These are phyloP conservation scores for Azolla pinnata DNA, from an alignment of 75 land plant genomes.

Conservation along the genomic window DNA sequence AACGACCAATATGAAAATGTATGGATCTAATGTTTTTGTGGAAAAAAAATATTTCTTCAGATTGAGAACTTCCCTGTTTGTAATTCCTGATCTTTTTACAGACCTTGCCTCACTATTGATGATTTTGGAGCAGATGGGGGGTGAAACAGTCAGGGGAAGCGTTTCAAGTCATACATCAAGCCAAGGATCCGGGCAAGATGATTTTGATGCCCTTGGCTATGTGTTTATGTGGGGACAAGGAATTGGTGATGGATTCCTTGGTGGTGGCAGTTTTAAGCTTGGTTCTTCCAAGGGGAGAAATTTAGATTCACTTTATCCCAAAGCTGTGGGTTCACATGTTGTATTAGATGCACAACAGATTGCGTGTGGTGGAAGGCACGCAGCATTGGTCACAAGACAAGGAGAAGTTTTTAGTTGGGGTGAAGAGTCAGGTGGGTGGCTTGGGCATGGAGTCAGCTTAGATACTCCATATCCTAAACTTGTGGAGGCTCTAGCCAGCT, in stretches of 20 bases:
- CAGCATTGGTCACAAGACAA: slow-evolving; percentile 47
- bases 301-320: slow-evolving; percentile 44
- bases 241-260: slow-evolving; percentile 35
- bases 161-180: slow-evolving; percentile 63
- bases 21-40: no score
- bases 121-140: slow-evolving; percentile 4
- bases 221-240: slow-evolving; percentile 56
- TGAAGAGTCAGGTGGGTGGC: slow-evolving; percentile 54
- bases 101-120: no score
- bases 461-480: slow-evolving; percentile 42
- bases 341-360: slow-evolving; percentile 44
- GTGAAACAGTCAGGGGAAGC: slow-evolving; percentile 42
- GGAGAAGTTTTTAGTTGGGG: slow-evolving; percentile 62
- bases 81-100: no score
- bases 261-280: slow-evolving; percentile 24
- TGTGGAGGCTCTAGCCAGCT: slow-evolving; percentile 35
- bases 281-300: slow-evolving; percentile 17
- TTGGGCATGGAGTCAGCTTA: slow-evolving; percentile 42
- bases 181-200: slow-evolving; percentile 60
- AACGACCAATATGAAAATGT: no score
- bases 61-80: no score
- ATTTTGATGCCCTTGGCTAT: slow-evolving; percentile 45
- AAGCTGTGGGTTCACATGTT: slow-evolving; percentile 33
- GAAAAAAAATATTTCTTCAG: no score
- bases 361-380: slow-evolving; percentile 54